Evolutionary conservation across 2,329 filamentous ascomycete genomes (phyloP).

Genomic region (Verticillium longisporum): DNA sequence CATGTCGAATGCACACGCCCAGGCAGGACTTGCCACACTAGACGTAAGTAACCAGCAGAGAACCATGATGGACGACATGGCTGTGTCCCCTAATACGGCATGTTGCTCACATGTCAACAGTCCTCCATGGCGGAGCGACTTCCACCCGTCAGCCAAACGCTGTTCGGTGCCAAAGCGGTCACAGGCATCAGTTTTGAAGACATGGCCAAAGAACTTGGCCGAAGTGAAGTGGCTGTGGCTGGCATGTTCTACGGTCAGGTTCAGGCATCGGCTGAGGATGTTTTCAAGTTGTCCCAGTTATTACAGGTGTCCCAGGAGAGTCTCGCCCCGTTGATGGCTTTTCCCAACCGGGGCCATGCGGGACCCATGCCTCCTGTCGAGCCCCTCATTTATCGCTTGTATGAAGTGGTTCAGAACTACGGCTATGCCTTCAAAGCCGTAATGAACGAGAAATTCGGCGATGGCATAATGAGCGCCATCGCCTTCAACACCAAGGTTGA

Average conservation of each 20-base stretch:
- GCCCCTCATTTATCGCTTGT: slow-evolving; percentile 82
- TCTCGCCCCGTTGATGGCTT: slow-evolving; percentile 58
- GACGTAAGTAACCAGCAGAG: background rate
- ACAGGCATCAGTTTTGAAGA: slow-evolving; percentile 73
- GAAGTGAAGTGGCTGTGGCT: slow-evolving; percentile 77
- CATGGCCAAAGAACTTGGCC: slow-evolving; percentile 66
- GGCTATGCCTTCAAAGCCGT: slow-evolving; percentile 94
- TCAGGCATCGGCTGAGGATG: slow-evolving; percentile 62
- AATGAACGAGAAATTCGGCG: slow-evolving; percentile 89
- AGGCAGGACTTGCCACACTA: background rate
- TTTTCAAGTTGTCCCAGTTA: slow-evolving; percentile 56
- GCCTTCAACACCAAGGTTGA: slow-evolving; percentile 86
- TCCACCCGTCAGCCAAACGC: slow-evolving; percentile 61
- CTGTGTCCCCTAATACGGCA: background rate
- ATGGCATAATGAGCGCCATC: slow-evolving; percentile 96
- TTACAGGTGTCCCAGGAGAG: slow-evolving; percentile 51
- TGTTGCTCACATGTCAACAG: slow-evolving; percentile 28
- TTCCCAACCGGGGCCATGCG: slow-evolving; percentile 72
- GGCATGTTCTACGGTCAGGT: slow-evolving; percentile 89
- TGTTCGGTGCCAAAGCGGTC: slow-evolving; percentile 74
- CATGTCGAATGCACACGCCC: background rate
- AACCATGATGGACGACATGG: too few species aligned
- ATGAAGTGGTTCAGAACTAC: slow-evolving; percentile 95
- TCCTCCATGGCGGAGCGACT: slow-evolving; percentile 61
- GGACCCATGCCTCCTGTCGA: slow-evolving; percentile 81